Evolutionary conservation across 306 rosid genomes (phyloP), one percentile per base, ranked within the genome.

Genomic region (Cicer bijugum): DNA sequence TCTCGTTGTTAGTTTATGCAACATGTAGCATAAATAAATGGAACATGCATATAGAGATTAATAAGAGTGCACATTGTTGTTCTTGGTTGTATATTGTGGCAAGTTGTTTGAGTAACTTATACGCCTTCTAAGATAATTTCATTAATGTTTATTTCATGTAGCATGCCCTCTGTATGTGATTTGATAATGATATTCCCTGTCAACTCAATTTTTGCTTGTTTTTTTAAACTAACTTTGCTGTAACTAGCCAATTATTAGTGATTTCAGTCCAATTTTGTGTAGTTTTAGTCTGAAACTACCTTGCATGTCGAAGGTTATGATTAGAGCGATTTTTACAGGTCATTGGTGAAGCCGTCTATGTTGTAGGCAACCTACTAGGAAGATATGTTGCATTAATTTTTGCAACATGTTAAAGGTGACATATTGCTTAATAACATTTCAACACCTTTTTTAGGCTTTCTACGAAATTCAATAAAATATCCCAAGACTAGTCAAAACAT

Each of bases 51-150:
- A 6, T 7, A 12, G 19, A 9, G 61, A 55, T 17, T 55, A 19
- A 55, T 20, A 19, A 53, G 12, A 23, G 28, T 17, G 12, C 11
- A 8, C 14, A 6, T 17, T 55, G 60, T 55, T 55, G 35, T 7
- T 55, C 35, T 17, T 19, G 23, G 60, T 16, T 55, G 6, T 55
- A 55, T 8, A 53, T 53, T 16, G 11, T 55, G 6, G 12, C 35
- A 55, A 55, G 60, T 55, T 55, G 60, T 19, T 55, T 55, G 60
- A 55, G 60, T 17, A 55, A 55, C 60, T 7, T 55, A 2, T 16
- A 53, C 8, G 12, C 28, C 35, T 53, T 8, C 6, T 17, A 53
- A 47, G 16, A 28, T n/a, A 48, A 48, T 47, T 12, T 47, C 52
- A 16, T 17, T 17, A 17, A 53, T 53, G 60, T 53, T 33, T 53